Evolutionary conservation across 1,284 basidiomycete species (phyloP), one percentile per base, ranked within the genome.

Genomic region (Cutaneotrichosporon sp.): DNA sequence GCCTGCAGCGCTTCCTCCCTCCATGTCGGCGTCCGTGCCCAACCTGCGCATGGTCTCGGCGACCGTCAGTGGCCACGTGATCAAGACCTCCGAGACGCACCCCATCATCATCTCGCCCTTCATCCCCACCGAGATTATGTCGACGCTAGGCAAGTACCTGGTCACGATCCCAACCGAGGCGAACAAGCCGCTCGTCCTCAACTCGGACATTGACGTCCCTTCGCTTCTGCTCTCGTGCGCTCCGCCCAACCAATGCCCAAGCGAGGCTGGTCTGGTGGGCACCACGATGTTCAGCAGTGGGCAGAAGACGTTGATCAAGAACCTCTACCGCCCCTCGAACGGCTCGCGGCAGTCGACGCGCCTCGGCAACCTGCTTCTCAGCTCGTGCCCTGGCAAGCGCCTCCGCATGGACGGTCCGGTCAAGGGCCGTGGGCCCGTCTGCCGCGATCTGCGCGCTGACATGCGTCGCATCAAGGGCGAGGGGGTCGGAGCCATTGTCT

Each of bases 301-400:
- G 7, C 47, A 59, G 18, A 60, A 52, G 50, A 59, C 49, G n/a
- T 54, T 62, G 60, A 66, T 65, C 47, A 58, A 58, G 50, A 59
- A 67, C 27, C 55, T 60, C 14, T 54, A 54, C 38, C 61, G 64
- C 13, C 64, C 59, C 9, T 33, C 16, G 8, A 54, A 52, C 20
- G 56, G 49, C 43, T 53, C 56, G 46, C 67, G 59, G 53, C 65
- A 31, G 62, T 71, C 65, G 29, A 75, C 80, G 25, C 75, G 69
- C 38, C 77, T 97, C 1, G 95, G 95, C n/a, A 98, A 98, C 76
- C 77, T 99, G 36, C 84, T 90, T 51, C 80, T 99, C 31, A 93
- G 90, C 3, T 95, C 91, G 7, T 98, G 95, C 80, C 95, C 95
- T 0, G 95, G 95, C 9, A 99, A 98, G 80, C 94, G 97, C 83